Evolutionary conservation across 73 alveolate species (phyloP), one percentile per base, ranked within the genome.

Genomic region (Diophrys sp.): DNA sequence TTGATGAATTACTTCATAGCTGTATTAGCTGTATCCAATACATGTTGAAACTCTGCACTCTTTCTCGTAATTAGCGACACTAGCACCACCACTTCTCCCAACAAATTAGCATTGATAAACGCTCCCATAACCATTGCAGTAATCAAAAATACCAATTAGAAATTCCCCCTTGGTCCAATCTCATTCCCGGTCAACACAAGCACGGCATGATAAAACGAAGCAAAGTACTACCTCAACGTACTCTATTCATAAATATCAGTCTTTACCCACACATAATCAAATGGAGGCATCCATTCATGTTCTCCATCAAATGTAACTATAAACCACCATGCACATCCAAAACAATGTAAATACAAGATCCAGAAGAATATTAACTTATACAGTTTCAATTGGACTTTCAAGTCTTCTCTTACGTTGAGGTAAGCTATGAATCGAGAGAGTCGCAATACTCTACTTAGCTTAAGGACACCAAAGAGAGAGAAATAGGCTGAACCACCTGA

Each of bases 361-460:
- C 87, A 67, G 67, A 79, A 80, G 54, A 85, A 77, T 30, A 81
- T 31, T 23, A 86, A 54, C 33, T 85, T 72, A 29, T 30, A 56
- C 28, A 79, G 75, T 11, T 54, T 34, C 74, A 74, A 8, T 26
- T 23, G 24, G 53, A 72, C 25, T 31, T 74, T 72, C 5, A 72
- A 1, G 32, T 72, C 68, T 14, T 25, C 62, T 55, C 31, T 55
- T 18, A 74, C 31, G 8, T 57, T 74, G 75, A 74, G 18, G 1
- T 2, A 2, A 28, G 74, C 27, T 14, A 74, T 74, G 2, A 74
- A 5, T 54, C 66, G 34, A 56, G 56, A 29, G 5, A 74, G 74
- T 23, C 75, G 11, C 56, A 74, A 26, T 2, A 78, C 34, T 68
- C 79, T 78, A 14, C 70, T 27, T 18, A 76, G 69, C 69, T 76